Conservation (phyloP, 805 yeast species). For the Myxozyma mucilagina region DNA sequence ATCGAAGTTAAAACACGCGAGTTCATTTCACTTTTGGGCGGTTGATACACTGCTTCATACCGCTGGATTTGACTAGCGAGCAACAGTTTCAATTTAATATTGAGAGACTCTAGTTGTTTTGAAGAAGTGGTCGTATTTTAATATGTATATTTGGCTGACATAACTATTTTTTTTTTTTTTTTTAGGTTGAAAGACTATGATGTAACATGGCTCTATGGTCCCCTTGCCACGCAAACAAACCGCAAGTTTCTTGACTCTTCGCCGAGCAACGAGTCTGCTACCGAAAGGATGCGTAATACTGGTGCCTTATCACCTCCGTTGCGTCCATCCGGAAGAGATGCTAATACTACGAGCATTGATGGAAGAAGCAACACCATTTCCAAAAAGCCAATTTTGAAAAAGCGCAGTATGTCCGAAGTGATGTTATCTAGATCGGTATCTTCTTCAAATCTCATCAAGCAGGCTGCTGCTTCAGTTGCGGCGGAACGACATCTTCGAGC, state of each 20-base stretch:
- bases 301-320: constrained; percentile 24
- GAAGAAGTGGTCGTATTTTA: neutral
- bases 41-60: no score
- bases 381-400: constrained; percentile 83
- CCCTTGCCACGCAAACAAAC: constrained; percentile 45
- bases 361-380: constrained; percentile 7
- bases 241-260: constrained; percentile 16
- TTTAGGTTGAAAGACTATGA: constrained; percentile 78
- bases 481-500: constrained; percentile 29
- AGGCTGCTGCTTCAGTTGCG: constrained; percentile 29
- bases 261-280: neutral
- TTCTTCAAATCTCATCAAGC: constrained; percentile 29
- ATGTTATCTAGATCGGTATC: constrained; percentile 49
- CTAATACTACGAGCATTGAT: neutral
- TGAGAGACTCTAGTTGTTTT: no score
- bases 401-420: constrained; percentile 79
- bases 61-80: no score
- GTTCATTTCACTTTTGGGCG: no score
- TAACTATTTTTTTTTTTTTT: neutral
- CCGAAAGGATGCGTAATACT: constrained; percentile 9
- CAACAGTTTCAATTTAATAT: no score
- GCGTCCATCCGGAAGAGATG: constrained; percentile 16
- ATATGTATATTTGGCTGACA: neutral
- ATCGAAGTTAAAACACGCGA: no score
- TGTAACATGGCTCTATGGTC: constrained; percentile 98